These are phyloP conservation scores for Cystobasidium onofrii DNA, from an alignment of 768 basidiomycete genomes.

Conservation along the genomic window DNA sequence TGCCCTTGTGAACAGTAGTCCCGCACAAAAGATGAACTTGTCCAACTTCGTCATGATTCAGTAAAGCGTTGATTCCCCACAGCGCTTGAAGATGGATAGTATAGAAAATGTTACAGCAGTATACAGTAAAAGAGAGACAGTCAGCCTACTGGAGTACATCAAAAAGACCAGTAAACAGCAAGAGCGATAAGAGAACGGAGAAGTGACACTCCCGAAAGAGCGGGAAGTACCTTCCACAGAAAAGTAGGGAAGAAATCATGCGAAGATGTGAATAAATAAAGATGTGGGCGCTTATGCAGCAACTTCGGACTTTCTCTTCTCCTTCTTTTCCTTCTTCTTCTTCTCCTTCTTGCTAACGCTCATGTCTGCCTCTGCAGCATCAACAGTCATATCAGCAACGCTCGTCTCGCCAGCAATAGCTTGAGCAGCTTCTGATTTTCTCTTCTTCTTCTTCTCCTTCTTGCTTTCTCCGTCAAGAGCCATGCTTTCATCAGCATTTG, in stretches of 20 bases:
- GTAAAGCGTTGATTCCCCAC: too few species aligned
- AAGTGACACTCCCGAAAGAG: neutral
- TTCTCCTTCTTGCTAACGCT: constrained; percentile 15
- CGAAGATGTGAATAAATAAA: neutral
- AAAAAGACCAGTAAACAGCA: neutral
- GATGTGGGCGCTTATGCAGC: neutral
- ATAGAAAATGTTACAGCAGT: neutral
- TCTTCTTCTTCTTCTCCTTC: constrained; percentile 29
- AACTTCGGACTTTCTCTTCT: constrained; percentile 22
- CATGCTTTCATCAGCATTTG: constrained; percentile 1
- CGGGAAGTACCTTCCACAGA: neutral
- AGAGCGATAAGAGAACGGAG: neutral
- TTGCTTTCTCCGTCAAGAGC: constrained; percentile 12
- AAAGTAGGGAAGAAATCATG: neutral
- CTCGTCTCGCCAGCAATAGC: constrained; percentile 1
- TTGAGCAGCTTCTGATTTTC: constrained; percentile 12
- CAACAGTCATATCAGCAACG: constrained; percentile 24
- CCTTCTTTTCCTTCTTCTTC: constrained; percentile 26
- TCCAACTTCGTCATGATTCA: too few species aligned
- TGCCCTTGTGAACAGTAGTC: too few species aligned
- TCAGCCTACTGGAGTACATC: neutral
- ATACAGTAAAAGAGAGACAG: neutral
- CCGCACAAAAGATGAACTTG: too few species aligned
- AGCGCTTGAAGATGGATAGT: too few species aligned
- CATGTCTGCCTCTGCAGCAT: constrained; percentile 23